phyloP scores from a whole-genome alignment of 345 rosid genomes.

The Eucalyptus viminalis region DNA sequence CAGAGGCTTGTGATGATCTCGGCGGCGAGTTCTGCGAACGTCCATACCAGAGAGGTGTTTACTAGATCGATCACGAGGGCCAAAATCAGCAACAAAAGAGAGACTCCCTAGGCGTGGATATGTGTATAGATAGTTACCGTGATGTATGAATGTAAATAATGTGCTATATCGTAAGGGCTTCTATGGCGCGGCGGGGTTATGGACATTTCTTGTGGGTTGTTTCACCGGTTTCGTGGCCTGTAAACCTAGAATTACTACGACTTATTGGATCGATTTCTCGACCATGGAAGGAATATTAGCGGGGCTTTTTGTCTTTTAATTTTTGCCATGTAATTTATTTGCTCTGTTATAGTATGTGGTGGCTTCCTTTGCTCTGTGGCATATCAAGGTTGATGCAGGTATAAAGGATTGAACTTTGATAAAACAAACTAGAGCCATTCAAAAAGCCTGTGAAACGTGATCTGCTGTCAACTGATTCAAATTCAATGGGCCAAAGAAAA shows the following conservation, averaged over 20 bases:
- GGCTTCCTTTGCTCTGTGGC: neutral
- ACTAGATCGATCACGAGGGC: neutral
- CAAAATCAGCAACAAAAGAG: neutral
- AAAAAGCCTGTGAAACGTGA: neutral
- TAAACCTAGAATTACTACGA: neutral
- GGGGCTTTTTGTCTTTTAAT: neutral
- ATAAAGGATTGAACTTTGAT: neutral
- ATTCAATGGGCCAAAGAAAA: neutral
- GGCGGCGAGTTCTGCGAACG: conserved; percentile 84
- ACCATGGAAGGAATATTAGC: neutral
- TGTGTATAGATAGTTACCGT: neutral
- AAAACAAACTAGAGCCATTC: neutral
- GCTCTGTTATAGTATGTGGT: neutral
- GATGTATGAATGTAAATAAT: neutral
- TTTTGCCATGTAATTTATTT: neutral
- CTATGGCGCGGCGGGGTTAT: neutral
- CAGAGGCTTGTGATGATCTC: conserved; percentile 83
- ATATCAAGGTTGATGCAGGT: neutral
- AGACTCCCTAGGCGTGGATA: neutral
- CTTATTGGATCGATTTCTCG: neutral
- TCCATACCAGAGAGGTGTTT: conserved; percentile 31
- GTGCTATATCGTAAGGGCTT: neutral
- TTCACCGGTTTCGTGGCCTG: neutral
- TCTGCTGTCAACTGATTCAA: neutral
- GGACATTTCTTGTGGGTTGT: neutral